Conservation (phyloP, 2,329 filamentous ascomycete species). For the Cercospora canescens region DNA sequence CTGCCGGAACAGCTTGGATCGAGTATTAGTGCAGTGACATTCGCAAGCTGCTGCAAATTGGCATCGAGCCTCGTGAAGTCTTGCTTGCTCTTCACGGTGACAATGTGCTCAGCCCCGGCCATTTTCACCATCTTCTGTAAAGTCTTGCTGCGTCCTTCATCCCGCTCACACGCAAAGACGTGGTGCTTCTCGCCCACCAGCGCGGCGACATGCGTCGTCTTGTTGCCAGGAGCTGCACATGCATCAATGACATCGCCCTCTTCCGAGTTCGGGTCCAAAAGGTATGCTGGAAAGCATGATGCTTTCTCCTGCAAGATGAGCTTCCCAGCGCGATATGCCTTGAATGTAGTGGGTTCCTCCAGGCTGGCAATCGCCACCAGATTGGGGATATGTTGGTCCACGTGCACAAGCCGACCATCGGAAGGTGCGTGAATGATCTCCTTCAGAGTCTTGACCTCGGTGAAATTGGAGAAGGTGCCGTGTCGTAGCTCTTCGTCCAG, state of each 20-base stretch:
- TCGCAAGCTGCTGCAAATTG: constrained; percentile 56
- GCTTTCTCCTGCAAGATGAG: constrained; percentile 96
- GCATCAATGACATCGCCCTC: constrained; percentile 80
- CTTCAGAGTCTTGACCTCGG: constrained; percentile 59
- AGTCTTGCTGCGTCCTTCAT: constrained; percentile 68
- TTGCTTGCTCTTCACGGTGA: constrained; percentile 69
- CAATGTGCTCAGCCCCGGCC: constrained; percentile 68
- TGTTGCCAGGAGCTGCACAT: constrained; percentile 94
- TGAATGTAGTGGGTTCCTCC: constrained; percentile 69
- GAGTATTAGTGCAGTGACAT: constrained; percentile 80
- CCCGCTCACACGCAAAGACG: constrained; percentile 80
- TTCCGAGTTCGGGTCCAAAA: constrained; percentile 63
- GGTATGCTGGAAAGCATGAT: constrained; percentile 91
- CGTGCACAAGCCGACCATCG: constrained; percentile 56
- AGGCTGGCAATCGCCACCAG: constrained; percentile 73
- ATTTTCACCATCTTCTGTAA: constrained; percentile 80
- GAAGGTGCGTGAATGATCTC: constrained; percentile 40
- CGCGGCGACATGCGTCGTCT: constrained; percentile 67
- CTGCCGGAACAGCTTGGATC: constrained; percentile 96
- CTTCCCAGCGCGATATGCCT: constrained; percentile 72
- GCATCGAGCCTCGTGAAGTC: constrained; percentile 83
- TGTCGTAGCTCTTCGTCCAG: constrained; percentile 68
- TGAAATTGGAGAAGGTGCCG: constrained; percentile 68
- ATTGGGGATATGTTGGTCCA: constrained; percentile 83
- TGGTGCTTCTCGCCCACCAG: constrained; percentile 1